Evolutionary conservation across 140 eudicot species (phyloP), one percentile per base, ranked within the genome.

Genomic region (Oenanthe javanica): DNA sequence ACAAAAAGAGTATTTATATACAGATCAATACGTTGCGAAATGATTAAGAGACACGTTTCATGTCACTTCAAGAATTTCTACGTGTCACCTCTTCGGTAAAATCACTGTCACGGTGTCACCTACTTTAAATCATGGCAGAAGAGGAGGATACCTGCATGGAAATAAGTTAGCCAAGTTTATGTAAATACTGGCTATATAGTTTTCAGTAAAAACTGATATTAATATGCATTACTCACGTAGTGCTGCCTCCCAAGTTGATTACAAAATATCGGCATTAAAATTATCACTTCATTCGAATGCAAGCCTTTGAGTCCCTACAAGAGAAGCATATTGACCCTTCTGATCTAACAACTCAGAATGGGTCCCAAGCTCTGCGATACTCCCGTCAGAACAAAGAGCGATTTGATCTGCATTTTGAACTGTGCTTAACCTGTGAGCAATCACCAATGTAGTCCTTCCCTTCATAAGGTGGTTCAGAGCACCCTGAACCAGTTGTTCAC

Each of bases 391-490:
- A 82, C 97, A 92, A 50, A 95, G 70, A 78, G 99, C 99, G 66
- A 95, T 95, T 66, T 92, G 97, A 86, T 95, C 87, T 46, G 99
- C 99, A 82, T 89, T 92, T 85, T 95, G 99, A 40, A 95, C 99
- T 14, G 99, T 95, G 89, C 97, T 95, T 84, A 95, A 85, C 83
- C 99, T 86, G 89, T 95, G 99, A 81, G 99, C 99, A 79, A 95
- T 95, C 21, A 95, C 97, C 86, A 95, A 84, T 42, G 99, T 95
- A 23, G 99, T 95, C 80, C 97, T 88, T 83, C 97, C 99, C 88
- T 88, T 95, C 99, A 95, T 95, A 49, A 95, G 88, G 25, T 80
- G 93, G 82, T 95, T 86, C 79, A 95, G 86, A 40, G 99, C 99
- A 21, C 89, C 91, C 83, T 95, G 99, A 57, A 95, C 99, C 82